phyloP scores from a whole-genome alignment of 2,329 filamentous ascomycete genomes.

The Thielaviopsis cerberus region DNA sequence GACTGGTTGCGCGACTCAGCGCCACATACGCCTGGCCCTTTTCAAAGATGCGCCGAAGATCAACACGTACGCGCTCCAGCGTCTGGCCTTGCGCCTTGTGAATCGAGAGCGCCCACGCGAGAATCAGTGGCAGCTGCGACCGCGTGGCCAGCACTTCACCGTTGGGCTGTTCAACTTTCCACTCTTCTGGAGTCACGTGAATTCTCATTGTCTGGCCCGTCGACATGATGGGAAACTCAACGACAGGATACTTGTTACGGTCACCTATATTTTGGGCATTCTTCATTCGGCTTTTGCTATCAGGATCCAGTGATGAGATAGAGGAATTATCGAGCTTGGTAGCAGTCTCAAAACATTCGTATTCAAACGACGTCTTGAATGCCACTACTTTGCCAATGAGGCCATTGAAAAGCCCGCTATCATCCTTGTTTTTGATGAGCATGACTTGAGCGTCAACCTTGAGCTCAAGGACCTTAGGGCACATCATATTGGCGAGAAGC shows the following conservation, averaged over 20 bases:
- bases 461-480: constrained; percentile 57
- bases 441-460: constrained; percentile 94
- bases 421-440: constrained; percentile 99
- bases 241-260: constrained; percentile 55
- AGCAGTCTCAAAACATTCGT: constrained; percentile 10
- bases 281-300: constrained; percentile 32
- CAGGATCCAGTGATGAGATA: not conserved
- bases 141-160: constrained; percentile 84
- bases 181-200: constrained; percentile 54
- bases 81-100: constrained; percentile 97
- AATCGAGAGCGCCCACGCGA: constrained; percentile 93
- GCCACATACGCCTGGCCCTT: constrained; percentile 97
- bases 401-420: constrained; percentile 69
- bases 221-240: constrained; percentile 55
- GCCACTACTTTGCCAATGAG: constrained; percentile 70
- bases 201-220: constrained; percentile 45
- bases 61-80: constrained; percentile 80
- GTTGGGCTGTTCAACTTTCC: constrained; percentile 94
- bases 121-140: constrained; percentile 65
- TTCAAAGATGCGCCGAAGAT: constrained; percentile 81
- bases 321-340: not conserved
- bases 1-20: constrained; percentile 74
- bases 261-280: constrained; percentile 27
- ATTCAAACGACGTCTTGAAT: constrained; percentile 43
- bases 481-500: constrained; percentile 79